Evolutionary conservation across 192 early-diverging fungal species (phyloP).

Genomic region (Backusella macrospora): DNA sequence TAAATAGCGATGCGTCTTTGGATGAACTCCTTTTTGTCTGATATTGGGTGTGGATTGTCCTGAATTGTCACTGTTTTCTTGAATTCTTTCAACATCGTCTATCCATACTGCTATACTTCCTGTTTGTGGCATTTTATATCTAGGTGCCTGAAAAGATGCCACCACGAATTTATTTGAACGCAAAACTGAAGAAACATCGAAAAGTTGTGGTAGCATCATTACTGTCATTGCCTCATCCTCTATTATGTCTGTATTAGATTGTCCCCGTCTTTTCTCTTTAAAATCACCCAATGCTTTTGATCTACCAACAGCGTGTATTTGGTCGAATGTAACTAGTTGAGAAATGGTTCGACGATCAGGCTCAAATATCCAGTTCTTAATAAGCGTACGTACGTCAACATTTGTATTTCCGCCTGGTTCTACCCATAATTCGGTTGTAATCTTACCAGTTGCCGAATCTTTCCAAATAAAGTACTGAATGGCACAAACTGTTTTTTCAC

Average conservation of each 20-base stretch:
- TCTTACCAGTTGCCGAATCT: constrained; percentile 43
- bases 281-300: constrained; percentile 30
- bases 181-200: constrained; percentile 31
- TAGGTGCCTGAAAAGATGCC: constrained; percentile 19
- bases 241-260: not conserved
- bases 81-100: not conserved
- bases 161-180: constrained; percentile 25
- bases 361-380: constrained; percentile 36
- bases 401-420: constrained; percentile 44
- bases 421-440: constrained; percentile 59
- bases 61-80: constrained; percentile 12
- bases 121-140: constrained; percentile 7
- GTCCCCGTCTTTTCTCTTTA: constrained; percentile 7
- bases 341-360: constrained; percentile 51
- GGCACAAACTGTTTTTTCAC: constrained; percentile 33
- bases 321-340: constrained; percentile 61
- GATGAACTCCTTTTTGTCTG: not conserved
- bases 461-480: constrained; percentile 57
- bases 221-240: not conserved
- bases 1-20: constrained; percentile 7
- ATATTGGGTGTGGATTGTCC: not conserved
- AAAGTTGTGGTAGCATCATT: constrained; percentile 24
- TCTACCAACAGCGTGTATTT: constrained; percentile 53
- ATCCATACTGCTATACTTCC: not conserved
- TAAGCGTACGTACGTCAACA: constrained; percentile 20